phyloP scores from a whole-genome alignment of 306 rosid genomes.

The Urtica urens region DNA sequence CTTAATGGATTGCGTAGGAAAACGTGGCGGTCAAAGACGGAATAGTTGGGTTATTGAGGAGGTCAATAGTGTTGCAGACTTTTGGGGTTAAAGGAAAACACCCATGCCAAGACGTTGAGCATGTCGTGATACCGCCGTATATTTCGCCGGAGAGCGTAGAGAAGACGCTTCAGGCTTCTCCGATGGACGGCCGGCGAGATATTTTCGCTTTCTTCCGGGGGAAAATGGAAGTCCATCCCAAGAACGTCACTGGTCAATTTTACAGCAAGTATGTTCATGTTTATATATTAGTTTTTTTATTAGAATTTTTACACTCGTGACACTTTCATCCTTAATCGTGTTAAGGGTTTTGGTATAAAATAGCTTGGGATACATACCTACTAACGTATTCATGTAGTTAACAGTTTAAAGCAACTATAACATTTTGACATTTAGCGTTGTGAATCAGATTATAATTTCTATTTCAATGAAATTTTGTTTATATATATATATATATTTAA shows the following conservation, averaged over 20 bases:
- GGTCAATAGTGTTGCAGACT: constrained; percentile 73
- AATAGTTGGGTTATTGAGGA: constrained; percentile 54
- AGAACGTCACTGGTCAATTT: constrained; percentile 79
- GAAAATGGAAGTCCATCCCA: constrained; percentile 90
- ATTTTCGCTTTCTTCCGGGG: constrained; percentile 89
- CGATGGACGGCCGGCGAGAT: constrained; percentile 45
- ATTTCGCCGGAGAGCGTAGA: constrained; percentile 46
- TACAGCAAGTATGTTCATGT: constrained; percentile 75
- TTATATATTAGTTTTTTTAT: neutral
- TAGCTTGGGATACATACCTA: neutral
- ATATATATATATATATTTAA: too few relatives aligned
- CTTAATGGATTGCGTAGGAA: constrained; percentile 35
- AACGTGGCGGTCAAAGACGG: constrained; percentile 71
- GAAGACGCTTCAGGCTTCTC: constrained; percentile 29
- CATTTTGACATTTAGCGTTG: too few relatives aligned
- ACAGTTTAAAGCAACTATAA: too few relatives aligned
- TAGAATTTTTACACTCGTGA: neutral
- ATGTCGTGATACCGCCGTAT: constrained; percentile 81
- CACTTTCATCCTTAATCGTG: neutral
- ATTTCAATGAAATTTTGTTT: too few relatives aligned
- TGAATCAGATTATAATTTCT: too few relatives aligned
- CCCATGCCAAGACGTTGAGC: constrained; percentile 80
- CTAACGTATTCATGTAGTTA: neutral
- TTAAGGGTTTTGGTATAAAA: neutral
- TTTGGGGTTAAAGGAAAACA: constrained; percentile 62